Conservation (phyloP, 2,329 filamentous ascomycete species). For the Trichothecium sympodiale region DNA sequence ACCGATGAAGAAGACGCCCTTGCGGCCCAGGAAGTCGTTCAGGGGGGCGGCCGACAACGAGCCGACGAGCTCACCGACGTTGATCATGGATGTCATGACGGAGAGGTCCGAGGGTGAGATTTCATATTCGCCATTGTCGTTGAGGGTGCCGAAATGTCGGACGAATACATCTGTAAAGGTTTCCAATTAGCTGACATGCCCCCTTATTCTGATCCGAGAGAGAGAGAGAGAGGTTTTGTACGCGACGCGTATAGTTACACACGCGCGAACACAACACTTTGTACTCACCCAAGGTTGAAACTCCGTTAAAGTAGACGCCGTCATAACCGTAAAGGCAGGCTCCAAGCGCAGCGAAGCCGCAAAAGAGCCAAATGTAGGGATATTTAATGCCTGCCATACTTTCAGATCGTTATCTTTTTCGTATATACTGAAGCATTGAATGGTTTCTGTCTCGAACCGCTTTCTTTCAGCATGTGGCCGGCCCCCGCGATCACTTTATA, state of each 20-base stretch:
- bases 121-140: slow-evolving; percentile 15
- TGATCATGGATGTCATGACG: slow-evolving; percentile 26
- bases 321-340: slow-evolving; percentile 26
- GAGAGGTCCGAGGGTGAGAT: slow-evolving; percentile 13
- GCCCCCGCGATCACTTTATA: too few relatives aligned
- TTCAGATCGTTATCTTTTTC: too few relatives aligned
- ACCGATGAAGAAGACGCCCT: slow-evolving; percentile 18
- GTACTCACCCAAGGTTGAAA: slow-evolving; percentile 19
- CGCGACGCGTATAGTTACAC: too few relatives aligned
- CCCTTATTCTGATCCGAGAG: too few relatives aligned
- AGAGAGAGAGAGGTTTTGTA: too few relatives aligned
- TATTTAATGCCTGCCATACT: slow-evolving; percentile 14
- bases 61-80: slow-evolving; percentile 25
- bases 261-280: background rate
- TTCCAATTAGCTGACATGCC: too few relatives aligned
- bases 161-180: slow-evolving; percentile 18
- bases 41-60: slow-evolving; percentile 22
- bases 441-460: background rate
- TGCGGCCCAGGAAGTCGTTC: slow-evolving; percentile 23
- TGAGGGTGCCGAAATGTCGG: slow-evolving; percentile 18
- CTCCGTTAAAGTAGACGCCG: slow-evolving; percentile 24
- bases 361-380: slow-evolving; percentile 20
- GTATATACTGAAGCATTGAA: too few relatives aligned
- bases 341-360: slow-evolving; percentile 23
- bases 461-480: background rate